Base-by-base conservation (phyloP, 2,329 filamentous ascomycete species). In the Phyllosticta capitalensis region DNA sequence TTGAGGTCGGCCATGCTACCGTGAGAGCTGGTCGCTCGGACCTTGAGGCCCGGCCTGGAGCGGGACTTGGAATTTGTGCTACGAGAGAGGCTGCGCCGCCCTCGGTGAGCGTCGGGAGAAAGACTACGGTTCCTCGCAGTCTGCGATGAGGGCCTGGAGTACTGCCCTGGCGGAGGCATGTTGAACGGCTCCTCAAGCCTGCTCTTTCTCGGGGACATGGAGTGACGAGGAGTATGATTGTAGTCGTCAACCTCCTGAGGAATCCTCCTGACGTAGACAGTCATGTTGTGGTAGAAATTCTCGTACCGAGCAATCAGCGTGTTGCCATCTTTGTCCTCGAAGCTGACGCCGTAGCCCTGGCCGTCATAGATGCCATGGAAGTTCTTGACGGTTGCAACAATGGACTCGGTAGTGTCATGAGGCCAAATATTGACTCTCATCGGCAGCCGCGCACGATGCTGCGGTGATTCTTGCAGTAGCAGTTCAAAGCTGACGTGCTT, bases 371-470 rank as follows among this genome's bases (percentile, higher is more conserved):
- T 82, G 62, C 94, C 94, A 72, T 96, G 97, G 78, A 97, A 97
- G 79, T 96, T 97, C 82, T 96, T 97, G 70, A 97, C 92, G 1
- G 94, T 97, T 14, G 91, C 94, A 64, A 97, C 90, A 76, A 99
- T 99, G 38, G 92, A 96, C 71, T 97, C 92, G 21, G 92, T 97
- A 56, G 90, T 92, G 78, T 99, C 94, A 74, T 97, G 92, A 53
- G 90, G 90, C 69, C 88, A 96, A 66, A 99, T 96, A 69, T 95
- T 89, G 58, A 92, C 88, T 68, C 88, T 81, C 83, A 92, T 86
- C n/a, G 89, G 88, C 65, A 92, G 79, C 69, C 89, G 86, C 75
- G 87, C 88, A 67, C 84, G 83, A 67, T 83, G 84, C 70, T 87
- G 83, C 62, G 84, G 83, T 30, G 83, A 81, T 66, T 88, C 83